phyloP scores from a whole-genome alignment of 2,329 filamentous ascomycete species.

The Aureobasidium sp. region DNA sequence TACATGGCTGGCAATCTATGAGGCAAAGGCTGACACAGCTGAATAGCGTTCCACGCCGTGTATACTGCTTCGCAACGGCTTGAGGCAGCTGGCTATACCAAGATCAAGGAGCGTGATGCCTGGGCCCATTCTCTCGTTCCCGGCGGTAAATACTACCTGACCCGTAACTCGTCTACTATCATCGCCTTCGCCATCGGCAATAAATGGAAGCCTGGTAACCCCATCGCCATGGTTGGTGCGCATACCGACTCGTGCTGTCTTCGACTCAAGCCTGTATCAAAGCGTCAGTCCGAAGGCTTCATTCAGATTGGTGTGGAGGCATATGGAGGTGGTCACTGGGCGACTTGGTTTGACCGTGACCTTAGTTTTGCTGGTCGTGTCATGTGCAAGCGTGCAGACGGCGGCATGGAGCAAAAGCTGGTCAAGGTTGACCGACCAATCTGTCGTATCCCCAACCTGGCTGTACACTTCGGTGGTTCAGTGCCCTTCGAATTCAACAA shows the following conservation, averaged over 20 bases:
- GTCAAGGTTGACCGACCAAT: slow-evolving; percentile 88
- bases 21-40: slow-evolving; percentile 12
- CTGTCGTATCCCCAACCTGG: slow-evolving; percentile 84
- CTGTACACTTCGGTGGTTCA: slow-evolving; percentile 85
- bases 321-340: slow-evolving; percentile 95
- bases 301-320: slow-evolving; percentile 93
- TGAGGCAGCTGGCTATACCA: slow-evolving; percentile 74
- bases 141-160: slow-evolving; percentile 94
- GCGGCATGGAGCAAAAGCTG: slow-evolving; percentile 72
- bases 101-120: slow-evolving; percentile 82
- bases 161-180: slow-evolving; percentile 85
- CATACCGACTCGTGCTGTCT: slow-evolving; percentile 94
- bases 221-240: slow-evolving; percentile 85
- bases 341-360: slow-evolving; percentile 96
- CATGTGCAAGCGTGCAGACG: slow-evolving; percentile 65
- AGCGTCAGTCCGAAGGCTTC: slow-evolving; percentile 78
- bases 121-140: slow-evolving; percentile 75
- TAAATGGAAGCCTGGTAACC: slow-evolving; percentile 86
- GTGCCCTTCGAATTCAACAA: slow-evolving; percentile 91
- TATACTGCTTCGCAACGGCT: slow-evolving; percentile 69
- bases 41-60: slow-evolving; percentile 85
- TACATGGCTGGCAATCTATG: neutral
- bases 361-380: slow-evolving; percentile 82
- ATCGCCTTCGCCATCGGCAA: slow-evolving; percentile 86
- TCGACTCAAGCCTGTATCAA: slow-evolving; percentile 88